Conservation (phyloP, 1,284 basidiomycete genomes). For the Agaricales sp. region DNA sequence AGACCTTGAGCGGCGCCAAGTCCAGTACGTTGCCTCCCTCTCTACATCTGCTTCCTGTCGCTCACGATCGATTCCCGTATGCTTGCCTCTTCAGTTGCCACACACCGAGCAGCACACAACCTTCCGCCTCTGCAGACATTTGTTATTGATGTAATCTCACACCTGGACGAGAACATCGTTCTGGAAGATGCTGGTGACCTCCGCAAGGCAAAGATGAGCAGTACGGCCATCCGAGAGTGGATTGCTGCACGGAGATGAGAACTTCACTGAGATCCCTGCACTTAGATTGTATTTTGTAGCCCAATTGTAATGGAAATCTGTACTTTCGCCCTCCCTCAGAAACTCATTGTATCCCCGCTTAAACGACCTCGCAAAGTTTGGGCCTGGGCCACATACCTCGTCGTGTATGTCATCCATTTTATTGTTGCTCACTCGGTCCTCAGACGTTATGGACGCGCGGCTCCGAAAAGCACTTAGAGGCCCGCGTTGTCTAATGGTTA, state of each 20-base stretch:
- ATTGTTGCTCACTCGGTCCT: no score
- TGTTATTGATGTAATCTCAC: constrained; percentile 82
- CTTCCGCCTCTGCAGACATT: constrained; percentile 60
- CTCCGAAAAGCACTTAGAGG: no score
- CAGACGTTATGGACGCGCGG: no score
- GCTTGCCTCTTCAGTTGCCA: constrained; percentile 48
- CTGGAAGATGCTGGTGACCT: constrained; percentile 56
- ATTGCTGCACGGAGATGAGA: constrained; percentile 41
- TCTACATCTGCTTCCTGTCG: constrained; percentile 4
- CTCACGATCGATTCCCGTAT: constrained; percentile 3
- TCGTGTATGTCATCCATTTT: no score
- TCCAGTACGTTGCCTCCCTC: constrained; percentile 39
- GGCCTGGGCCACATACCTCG: no score
- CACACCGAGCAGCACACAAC: constrained; percentile 39
- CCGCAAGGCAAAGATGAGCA: constrained; percentile 79
- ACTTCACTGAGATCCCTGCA: no score
- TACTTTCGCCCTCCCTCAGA: no score
- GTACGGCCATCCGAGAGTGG: constrained; percentile 83
- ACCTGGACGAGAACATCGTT: constrained; percentile 42
- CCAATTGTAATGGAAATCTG: no score
- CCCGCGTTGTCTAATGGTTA: background rate
- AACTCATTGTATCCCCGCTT: no score
- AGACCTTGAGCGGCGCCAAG: constrained; percentile 70
- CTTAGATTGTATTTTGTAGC: no score
- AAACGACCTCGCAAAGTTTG: no score